phyloP scores from a whole-genome alignment of 2,329 filamentous ascomycete genomes.

The Ophiocordyceps camponoti-leonardi region DNA sequence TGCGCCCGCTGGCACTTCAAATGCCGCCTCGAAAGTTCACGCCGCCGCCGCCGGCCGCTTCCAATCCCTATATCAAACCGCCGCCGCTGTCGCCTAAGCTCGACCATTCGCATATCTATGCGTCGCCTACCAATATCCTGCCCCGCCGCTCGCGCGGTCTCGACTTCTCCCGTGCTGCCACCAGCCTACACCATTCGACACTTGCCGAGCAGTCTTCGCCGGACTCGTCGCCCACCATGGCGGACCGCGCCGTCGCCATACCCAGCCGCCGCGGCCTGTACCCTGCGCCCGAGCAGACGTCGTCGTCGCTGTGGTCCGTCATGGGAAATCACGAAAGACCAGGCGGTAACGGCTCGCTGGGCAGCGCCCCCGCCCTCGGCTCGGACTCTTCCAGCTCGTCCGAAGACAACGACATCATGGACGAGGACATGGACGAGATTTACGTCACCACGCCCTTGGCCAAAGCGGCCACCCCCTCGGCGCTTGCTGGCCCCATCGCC shows the following conservation, averaged over 20 bases:
- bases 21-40: conserved; percentile 16
- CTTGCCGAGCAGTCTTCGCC: conserved; percentile 77
- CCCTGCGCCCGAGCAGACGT: conserved; percentile 42
- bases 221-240: conserved; percentile 76
- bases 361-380: conserved; percentile 55
- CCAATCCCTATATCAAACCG: conserved; percentile 29
- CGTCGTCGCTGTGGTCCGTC: conserved; percentile 54
- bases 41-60: conserved; percentile 15
- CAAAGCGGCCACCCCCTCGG: conserved; percentile 31
- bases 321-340: conserved; percentile 53
- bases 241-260: conserved; percentile 47
- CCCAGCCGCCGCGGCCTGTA: conserved; percentile 34
- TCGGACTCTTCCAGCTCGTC: conserved; percentile 65
- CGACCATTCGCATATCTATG: conserved; percentile 70
- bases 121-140: conserved; percentile 72
- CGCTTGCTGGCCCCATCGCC: conserved; percentile 32
- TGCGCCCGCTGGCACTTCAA: conserved; percentile 38
- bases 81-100: conserved; percentile 69
- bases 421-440: conserved; percentile 61
- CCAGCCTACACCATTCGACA: conserved; percentile 88
- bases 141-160: conserved; percentile 78
- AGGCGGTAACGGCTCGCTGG: conserved; percentile 59
- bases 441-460: conserved; percentile 74
- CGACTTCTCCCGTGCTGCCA: conserved; percentile 85
- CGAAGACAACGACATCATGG: conserved; percentile 52